Conservation (phyloP, 169 alveolate species). For the Theileria parva region DNA sequence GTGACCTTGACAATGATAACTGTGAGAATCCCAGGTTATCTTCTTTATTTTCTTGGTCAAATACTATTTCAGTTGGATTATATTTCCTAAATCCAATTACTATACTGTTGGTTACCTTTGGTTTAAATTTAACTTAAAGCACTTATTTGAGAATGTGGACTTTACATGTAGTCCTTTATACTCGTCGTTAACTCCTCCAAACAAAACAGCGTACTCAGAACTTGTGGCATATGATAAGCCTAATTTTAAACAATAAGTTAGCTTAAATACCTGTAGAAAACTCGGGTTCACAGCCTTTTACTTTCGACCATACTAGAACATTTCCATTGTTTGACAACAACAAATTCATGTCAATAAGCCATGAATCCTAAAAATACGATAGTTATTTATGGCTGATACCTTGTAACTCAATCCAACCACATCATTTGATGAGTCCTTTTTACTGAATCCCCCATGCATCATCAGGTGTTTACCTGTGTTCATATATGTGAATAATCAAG, state of each 20-base stretch:
- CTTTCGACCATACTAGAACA: constrained; percentile 65
- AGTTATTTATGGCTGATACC: neutral
- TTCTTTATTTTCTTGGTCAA: constrained; percentile 12
- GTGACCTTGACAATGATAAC: constrained; percentile 17
- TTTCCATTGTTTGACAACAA: constrained; percentile 53
- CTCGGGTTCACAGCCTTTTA: constrained; percentile 67
- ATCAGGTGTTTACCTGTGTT: constrained; percentile 67
- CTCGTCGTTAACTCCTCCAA: constrained; percentile 88
- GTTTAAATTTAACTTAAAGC: constrained; percentile 65
- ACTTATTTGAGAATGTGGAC: constrained; percentile 51
- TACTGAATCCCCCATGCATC: constrained; percentile 88
- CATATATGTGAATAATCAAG: constrained; percentile 38
- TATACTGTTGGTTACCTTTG: constrained; percentile 32
- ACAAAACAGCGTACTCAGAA: constrained; percentile 62
- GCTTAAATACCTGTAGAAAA: constrained; percentile 66
- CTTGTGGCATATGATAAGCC: constrained; percentile 72
- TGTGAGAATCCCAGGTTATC: neutral
- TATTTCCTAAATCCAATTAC: neutral
- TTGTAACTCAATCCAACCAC: constrained; percentile 79
- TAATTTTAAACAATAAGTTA: constrained; percentile 23
- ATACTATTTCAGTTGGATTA: neutral
- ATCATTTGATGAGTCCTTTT: constrained; percentile 79
- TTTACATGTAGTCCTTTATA: constrained; percentile 71
- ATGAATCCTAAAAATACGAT: constrained; percentile 71
- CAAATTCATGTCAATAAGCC: constrained; percentile 84